These are phyloP conservation scores for Spergularia bocconei DNA, from an alignment of 148 eudicot species.

Conservation along the genomic window DNA sequence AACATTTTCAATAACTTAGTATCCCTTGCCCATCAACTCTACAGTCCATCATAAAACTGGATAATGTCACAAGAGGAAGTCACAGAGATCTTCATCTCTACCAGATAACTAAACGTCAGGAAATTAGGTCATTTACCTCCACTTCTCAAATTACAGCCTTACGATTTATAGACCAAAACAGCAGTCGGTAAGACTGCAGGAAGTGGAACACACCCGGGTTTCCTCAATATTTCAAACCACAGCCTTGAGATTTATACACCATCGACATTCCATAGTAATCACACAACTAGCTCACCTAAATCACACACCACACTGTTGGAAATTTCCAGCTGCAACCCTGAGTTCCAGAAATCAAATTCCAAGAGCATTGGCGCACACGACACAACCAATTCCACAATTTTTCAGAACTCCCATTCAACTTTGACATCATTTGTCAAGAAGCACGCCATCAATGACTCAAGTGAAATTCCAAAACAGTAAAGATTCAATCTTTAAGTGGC, in stretches of 20 bases:
- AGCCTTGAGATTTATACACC: background rate
- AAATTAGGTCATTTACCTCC: background rate
- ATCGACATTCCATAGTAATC: background rate
- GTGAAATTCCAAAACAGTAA: too few relatives aligned
- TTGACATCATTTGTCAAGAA: background rate
- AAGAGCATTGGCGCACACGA: background rate
- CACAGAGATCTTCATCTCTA: background rate
- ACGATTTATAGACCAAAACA: background rate
- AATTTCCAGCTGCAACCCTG: background rate
- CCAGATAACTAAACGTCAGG: background rate
- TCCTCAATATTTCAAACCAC: background rate
- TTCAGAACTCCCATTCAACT: background rate
- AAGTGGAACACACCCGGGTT: background rate
- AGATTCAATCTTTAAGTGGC: background rate
- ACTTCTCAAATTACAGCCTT: background rate
- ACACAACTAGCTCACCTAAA: background rate
- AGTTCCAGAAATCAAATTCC: background rate
- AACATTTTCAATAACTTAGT: constrained; percentile 3
- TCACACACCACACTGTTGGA: background rate
- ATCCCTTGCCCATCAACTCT: background rate
- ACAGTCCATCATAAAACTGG: background rate
- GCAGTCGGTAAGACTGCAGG: background rate
- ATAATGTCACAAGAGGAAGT: background rate
- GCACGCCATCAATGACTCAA: background rate
- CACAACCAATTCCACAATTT: background rate